Conservation (phyloP, 495 filamentous ascomycete genomes). For the Neurospora sp. region DNA sequence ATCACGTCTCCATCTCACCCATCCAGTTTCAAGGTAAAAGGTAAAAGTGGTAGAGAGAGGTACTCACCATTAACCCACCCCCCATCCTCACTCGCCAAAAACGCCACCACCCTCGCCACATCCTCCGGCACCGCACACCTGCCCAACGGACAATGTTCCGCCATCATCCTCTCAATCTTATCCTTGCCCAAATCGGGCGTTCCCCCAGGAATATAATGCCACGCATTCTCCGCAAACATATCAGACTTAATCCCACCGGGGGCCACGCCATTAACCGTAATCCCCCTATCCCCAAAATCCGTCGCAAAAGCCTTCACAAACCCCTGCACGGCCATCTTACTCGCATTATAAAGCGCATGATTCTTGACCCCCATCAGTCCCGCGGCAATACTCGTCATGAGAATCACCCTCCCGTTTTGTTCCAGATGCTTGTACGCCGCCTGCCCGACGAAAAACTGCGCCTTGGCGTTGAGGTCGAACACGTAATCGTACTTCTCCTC, state of each 20-base stretch:
- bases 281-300: slow-evolving; percentile 61
- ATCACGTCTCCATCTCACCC: too few species aligned
- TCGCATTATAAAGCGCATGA: slow-evolving; percentile 66
- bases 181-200: slow-evolving; percentile 15
- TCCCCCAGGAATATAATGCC: slow-evolving; percentile 50
- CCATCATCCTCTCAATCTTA: slow-evolving; percentile 27
- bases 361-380: slow-evolving; percentile 50
- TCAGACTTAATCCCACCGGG: slow-evolving; percentile 73
- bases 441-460: slow-evolving; percentile 78
- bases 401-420: slow-evolving; percentile 56
- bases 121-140: slow-evolving; percentile 42
- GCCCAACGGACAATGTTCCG: slow-evolving; percentile 24
- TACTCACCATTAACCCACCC: slow-evolving; percentile 51
- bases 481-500: slow-evolving; percentile 66
- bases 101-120: slow-evolving; percentile 47
- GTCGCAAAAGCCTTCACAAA: slow-evolving; percentile 64
- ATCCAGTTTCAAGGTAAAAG: too few species aligned
- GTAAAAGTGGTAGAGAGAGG: neutral
- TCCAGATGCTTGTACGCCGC: slow-evolving; percentile 61
- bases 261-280: slow-evolving; percentile 68
- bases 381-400: slow-evolving; percentile 48
- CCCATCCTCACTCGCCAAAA: slow-evolving; percentile 46
- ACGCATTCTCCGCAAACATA: slow-evolving; percentile 60
- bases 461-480: slow-evolving; percentile 65
- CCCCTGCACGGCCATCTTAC: slow-evolving; percentile 71